Evolutionary conservation across 306 rosid species (phyloP), one percentile per base, ranked within the genome.

Genomic region (apple (Malus domestica)): DNA sequence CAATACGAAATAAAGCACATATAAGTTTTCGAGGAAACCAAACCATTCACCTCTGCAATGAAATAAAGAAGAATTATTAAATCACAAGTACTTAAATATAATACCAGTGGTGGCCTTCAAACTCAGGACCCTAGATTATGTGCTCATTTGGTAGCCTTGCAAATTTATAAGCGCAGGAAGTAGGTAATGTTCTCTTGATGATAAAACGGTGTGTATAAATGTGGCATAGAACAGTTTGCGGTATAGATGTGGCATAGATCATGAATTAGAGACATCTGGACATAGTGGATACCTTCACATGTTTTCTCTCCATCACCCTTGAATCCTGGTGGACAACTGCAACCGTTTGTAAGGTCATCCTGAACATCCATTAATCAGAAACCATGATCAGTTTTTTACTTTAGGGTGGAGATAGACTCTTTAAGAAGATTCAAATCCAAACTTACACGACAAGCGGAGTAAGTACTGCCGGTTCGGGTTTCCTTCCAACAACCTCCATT

Each of bases 401-500:
- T 22, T 11, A 0, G 15, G 40, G 23, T 11, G 49, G 38, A 7
- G 35, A n/a, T 22, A 20, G 29, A 71, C 32, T 62, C 33, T 18
- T 12, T 40, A 54, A 45, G 10, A 29, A 52, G 38, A 49, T 38
- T 67, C 42, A 5, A 19, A 27, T 30, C 65, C 46, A 38, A 64
- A 85, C 97, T 86, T 86, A 92, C 99, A 46, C 78, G 73, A 79
- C 97, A 95, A 52, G 99, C 99, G 29, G 99, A 87, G 90, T 85
- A 90, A 67, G 85, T 82, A 77, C 54, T 82, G 76, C 96, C 87
- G 54, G 71, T 71, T 65, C 32, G 86, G 63, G 84, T 73, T 79
- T 63, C 68, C 86, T 77, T 92, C 99, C 99, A 95, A 82, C 99
- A 95, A 80, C 99, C 99, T 79, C 99, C 99, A 80, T 95, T 92